Evolutionary conservation across 108 stramenopile species (phyloP).

Genomic region (Nannochloropsis salina): DNA sequence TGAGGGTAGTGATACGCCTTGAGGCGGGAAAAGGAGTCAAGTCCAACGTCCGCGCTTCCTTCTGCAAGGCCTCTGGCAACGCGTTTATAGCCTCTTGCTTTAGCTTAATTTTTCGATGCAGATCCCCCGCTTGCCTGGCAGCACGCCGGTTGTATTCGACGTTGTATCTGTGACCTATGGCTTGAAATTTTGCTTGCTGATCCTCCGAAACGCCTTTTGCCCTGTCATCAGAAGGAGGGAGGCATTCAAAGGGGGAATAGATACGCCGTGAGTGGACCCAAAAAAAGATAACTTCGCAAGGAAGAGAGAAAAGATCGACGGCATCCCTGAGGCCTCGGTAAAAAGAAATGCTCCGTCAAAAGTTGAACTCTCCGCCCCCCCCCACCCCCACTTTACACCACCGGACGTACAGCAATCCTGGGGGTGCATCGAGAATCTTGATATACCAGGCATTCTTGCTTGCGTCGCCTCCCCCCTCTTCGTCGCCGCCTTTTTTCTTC

Average conservation of each 20-base stretch:
- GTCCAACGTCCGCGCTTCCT: slow-evolving; percentile 30
- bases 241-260: no score
- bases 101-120: slow-evolving; percentile 40
- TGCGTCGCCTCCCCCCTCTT: not conserved
- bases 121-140: slow-evolving; percentile 6
- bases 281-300: no score
- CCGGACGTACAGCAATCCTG: not conserved
- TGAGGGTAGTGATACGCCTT: slow-evolving; percentile 29
- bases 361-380: not conserved
- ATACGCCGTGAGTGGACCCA: no score
- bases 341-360: not conserved
- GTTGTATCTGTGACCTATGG: not conserved
- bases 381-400: not conserved
- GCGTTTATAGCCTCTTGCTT: slow-evolving; percentile 37
- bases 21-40: slow-evolving; percentile 27
- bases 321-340: not conserved
- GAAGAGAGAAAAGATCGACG: not conserved
- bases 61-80: slow-evolving; percentile 36
- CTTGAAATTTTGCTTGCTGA: not conserved
- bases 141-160: not conserved
- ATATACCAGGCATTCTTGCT: not conserved
- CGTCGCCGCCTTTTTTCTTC: not conserved
- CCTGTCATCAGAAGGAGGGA: not conserved
- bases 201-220: not conserved
- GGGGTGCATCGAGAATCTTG: not conserved